Percentiles rank a stretch among this genome's conserved stretches.
phyloP scores from a whole-genome alignment of 164 flowering plant species.

The Hamamelis virginiana region DNA sequence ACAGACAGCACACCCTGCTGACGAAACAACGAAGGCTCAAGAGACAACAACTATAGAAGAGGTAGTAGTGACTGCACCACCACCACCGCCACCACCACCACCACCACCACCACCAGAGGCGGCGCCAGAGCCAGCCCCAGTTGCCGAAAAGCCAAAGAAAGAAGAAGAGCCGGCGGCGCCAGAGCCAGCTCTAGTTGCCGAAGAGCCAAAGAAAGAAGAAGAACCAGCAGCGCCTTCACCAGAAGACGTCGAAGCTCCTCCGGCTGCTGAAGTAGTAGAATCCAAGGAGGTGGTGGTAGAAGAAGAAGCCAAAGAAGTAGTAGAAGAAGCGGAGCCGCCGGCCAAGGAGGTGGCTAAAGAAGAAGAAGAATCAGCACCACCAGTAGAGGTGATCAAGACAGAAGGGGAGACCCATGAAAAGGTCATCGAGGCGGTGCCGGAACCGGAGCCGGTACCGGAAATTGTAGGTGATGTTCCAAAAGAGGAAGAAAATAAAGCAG shows the following conservation, averaged over 20 bases:
- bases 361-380: too few species aligned
- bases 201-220: conserved; percentile 16
- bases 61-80: conserved; percentile 3
- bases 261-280: conserved; percentile 8
- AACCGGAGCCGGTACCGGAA: conserved; percentile 1
- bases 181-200: conserved; percentile 12
- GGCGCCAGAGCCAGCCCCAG: too few species aligned
- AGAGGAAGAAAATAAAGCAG: conserved; percentile 19
- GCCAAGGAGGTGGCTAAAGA: conserved; percentile 6
- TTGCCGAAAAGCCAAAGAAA: conserved; percentile 11
- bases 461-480: conserved; percentile 9
- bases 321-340: neutral
- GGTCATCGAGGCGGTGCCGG: too few species aligned
- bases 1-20: conserved; percentile 18
- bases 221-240: neutral
- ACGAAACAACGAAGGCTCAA: conserved; percentile 9
- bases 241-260: conserved; percentile 10
- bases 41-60: conserved; percentile 21
- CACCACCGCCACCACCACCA: too few species aligned
- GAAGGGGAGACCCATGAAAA: conserved; percentile 1
- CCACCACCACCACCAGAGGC: too few species aligned
- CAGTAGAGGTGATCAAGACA: conserved; percentile 1
- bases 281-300: conserved; percentile 5
- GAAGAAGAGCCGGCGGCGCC: too few species aligned
- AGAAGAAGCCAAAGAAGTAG: conserved; percentile 11